A percentile compares a stretch with the other conserved stretches of the same genome.
Evolutionary conservation across 495 filamentous ascomycete genomes (phyloP).

Genomic region (Collariella sp.): DNA sequence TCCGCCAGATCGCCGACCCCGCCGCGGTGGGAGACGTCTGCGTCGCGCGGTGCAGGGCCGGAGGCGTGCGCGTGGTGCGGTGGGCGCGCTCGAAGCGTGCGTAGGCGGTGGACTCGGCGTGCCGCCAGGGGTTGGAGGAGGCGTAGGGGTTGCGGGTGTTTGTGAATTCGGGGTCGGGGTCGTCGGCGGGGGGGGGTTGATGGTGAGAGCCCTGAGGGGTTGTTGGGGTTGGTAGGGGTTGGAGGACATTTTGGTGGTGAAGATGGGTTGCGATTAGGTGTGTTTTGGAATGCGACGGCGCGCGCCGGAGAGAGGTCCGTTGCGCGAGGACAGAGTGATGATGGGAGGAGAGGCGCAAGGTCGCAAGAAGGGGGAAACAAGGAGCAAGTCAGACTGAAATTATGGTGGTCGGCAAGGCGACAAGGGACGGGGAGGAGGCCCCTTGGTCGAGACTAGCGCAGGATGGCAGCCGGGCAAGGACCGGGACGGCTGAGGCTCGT

Average conservation of each 20-base stretch:
- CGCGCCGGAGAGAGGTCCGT: no score
- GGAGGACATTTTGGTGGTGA: not conserved
- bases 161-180: conserved; percentile 16
- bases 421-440: not conserved
- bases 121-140: conserved; percentile 42
- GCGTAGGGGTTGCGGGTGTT: conserved; percentile 39
- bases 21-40: conserved; percentile 24
- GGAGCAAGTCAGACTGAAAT: no score
- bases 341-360: not conserved
- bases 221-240: not conserved
- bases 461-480: not conserved
- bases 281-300: no score
- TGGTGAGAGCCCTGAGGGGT: not conserved
- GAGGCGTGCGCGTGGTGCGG: conserved; percentile 20
- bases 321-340: no score
- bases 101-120: conserved; percentile 44
- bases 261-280: not conserved
- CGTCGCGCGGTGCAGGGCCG: conserved; percentile 30
- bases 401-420: not conserved
- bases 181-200: not conserved
- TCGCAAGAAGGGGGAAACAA: no score
- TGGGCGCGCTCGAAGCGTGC: conserved; percentile 17
- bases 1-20: conserved; percentile 40
- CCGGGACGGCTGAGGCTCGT: not conserved
- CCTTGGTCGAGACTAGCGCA: not conserved